Evolutionary conservation across 225 moss, liverwort and hornwort genomes (phyloP).

Genomic region (Sphagnum tenellum): DNA sequence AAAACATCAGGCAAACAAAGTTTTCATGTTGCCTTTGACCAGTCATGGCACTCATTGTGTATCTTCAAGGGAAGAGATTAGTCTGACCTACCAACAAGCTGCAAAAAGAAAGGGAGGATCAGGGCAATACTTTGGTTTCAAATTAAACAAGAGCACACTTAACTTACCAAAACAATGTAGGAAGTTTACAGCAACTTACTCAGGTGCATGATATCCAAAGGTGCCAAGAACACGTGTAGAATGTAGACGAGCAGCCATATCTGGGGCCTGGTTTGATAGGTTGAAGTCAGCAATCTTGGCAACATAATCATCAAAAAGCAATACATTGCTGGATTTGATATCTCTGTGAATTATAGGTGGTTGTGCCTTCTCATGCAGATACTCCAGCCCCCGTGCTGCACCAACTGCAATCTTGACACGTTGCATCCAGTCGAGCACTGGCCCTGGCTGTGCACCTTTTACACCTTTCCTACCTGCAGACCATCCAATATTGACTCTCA

Average conservation of each 20-base stretch:
- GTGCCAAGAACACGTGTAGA: conserved; percentile 98
- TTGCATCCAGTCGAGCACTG: conserved; percentile 97
- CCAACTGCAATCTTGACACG: conserved; percentile 99
- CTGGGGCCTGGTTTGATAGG: conserved; percentile 92
- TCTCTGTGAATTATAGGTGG: conserved; percentile 90
- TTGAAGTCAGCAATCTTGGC: conserved; percentile 98
- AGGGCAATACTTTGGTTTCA: no score
- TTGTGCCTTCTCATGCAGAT: conserved; percentile 96
- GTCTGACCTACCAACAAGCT: no score
- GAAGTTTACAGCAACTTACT: conserved; percentile 36
- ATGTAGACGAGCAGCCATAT: conserved; percentile 97
- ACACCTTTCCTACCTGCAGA: conserved; percentile 94
- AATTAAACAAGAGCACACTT: no score
- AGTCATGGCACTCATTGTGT: background rate
- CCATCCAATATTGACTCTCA: background rate
- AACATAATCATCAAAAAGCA: conserved; percentile 80
- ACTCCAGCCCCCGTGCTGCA: conserved; percentile 91
- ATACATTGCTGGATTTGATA: conserved; percentile 91
- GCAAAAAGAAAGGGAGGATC: no score
- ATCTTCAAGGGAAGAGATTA: background rate
- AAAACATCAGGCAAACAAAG: no score
- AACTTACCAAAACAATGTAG: no score
- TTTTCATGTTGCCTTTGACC: no score
- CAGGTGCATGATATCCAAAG: conserved; percentile 98
- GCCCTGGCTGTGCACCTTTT: conserved; percentile 98